Percentiles rank a stretch among this genome's conserved stretches.
phyloP scores from a whole-genome alignment of 768 basidiomycete species.

The Gymnopilus junonius region DNA sequence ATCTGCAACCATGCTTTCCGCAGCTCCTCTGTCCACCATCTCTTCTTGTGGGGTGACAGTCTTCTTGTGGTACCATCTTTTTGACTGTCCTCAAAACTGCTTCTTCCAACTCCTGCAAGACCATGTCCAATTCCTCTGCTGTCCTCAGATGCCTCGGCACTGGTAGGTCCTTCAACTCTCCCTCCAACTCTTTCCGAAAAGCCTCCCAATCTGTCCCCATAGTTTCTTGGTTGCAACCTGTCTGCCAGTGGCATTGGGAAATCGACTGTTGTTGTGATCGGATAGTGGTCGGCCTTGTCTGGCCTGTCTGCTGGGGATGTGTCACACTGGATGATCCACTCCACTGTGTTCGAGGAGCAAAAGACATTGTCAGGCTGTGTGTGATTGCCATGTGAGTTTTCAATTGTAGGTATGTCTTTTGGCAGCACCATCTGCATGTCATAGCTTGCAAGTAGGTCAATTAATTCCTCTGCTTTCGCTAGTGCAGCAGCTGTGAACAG shows the following conservation, averaged over 20 bases:
- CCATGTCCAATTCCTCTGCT: conserved; percentile 1
- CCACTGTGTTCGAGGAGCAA: conserved; percentile 24
- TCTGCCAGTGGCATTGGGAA: background rate
- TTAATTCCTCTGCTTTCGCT: background rate
- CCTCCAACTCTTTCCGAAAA: conserved; percentile 25
- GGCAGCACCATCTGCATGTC: conserved; percentile 40
- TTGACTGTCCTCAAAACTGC: conserved; percentile 7
- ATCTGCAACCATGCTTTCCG: background rate
- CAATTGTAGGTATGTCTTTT: conserved; percentile 36
- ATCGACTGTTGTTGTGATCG: conserved; percentile 35
- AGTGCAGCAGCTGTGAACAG: background rate
- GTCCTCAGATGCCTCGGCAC: conserved; percentile 19
- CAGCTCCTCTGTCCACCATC: conserved; percentile 32
- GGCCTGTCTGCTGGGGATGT: conserved; percentile 16
- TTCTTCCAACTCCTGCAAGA: conserved; percentile 4
- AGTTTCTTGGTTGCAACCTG: conserved; percentile 11
- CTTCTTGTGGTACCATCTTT: background rate
- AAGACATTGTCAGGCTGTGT: conserved; percentile 50
- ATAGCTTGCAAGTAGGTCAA: conserved; percentile 18
- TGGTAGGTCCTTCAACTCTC: background rate
- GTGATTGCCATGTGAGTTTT: conserved; percentile 30
- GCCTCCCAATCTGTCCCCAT: conserved; percentile 27
- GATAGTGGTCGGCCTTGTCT: conserved; percentile 43
- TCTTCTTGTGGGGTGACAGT: conserved; percentile 7
- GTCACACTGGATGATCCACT: conserved; percentile 32